These are phyloP conservation scores for Aspergillus tamarii DNA, from an alignment of 2,329 filamentous ascomycete genomes.

Conservation along the genomic window DNA sequence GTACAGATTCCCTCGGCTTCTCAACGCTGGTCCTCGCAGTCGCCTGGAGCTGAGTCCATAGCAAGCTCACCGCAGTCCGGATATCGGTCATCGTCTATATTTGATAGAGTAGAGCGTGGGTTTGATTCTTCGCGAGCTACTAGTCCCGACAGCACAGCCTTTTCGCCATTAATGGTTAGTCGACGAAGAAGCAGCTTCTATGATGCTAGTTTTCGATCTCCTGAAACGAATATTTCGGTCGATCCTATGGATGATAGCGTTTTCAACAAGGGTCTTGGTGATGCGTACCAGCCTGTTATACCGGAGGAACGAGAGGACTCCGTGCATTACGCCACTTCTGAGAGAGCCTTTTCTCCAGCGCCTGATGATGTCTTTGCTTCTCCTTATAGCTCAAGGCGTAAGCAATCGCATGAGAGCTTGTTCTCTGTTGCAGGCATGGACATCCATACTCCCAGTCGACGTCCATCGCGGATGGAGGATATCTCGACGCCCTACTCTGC, in stretches of 20 bases:
- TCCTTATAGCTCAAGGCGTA: conserved; percentile 57
- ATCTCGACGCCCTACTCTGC: conserved; percentile 47
- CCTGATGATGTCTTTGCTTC: conserved; percentile 30
- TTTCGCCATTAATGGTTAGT: conserved; percentile 65
- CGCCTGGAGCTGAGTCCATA: conserved; percentile 62
- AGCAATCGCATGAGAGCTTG: conserved; percentile 84
- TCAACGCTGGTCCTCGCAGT: conserved; percentile 40
- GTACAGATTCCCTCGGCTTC: conserved; percentile 58
- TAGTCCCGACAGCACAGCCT: conserved; percentile 76
- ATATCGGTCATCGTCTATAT: conserved; percentile 72
- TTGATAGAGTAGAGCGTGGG: conserved; percentile 70
- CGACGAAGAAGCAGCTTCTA: conserved; percentile 63
- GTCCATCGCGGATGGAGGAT: conserved; percentile 73
- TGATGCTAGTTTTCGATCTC: conserved; percentile 54
- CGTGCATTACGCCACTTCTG: conserved; percentile 19
- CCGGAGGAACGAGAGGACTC: conserved; percentile 44
- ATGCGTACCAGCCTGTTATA: conserved; percentile 37
- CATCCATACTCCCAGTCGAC: conserved; percentile 77
- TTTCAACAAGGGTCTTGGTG: conserved; percentile 24
- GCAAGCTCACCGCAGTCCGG: conserved; percentile 81
- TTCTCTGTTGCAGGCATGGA: conserved; percentile 86
- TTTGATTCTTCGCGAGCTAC: conserved; percentile 73
- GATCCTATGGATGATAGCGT: conserved; percentile 20
- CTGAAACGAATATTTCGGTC: conserved; percentile 17
- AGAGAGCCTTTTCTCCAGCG: conserved; percentile 15